These are phyloP conservation scores for Gastrolobium bilobum DNA, from an alignment of 306 rosid genomes.

Conservation along the genomic window DNA sequence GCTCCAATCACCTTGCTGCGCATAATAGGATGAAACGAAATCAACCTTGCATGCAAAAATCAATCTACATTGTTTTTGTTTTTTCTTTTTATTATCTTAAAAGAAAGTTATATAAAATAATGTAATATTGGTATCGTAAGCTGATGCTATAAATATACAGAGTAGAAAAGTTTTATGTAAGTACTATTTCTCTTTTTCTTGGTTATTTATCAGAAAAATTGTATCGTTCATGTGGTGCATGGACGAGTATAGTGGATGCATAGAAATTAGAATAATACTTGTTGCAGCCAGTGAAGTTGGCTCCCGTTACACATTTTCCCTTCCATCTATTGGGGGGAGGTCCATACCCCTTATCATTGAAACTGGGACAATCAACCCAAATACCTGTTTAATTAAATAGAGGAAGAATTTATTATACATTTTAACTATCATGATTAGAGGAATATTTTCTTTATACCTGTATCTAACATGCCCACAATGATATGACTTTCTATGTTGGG, in stretches of 20 bases:
- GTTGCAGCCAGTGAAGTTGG: constrained; percentile 79
- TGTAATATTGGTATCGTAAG: too few species aligned
- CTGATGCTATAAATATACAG: too few species aligned
- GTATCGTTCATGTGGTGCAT: background rate
- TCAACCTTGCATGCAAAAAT: constrained; percentile 8
- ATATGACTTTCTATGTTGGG: constrained; percentile 60
- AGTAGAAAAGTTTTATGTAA: too few species aligned
- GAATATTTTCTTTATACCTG: constrained; percentile 58
- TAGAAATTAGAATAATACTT: constrained; percentile 53
- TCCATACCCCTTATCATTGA: constrained; percentile 75
- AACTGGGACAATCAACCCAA: constrained; percentile 73
- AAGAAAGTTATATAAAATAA: too few species aligned
- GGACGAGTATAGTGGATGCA: background rate
- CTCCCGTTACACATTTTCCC: constrained; percentile 69
- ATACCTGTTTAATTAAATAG: constrained; percentile 59
- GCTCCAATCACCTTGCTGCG: constrained; percentile 81
- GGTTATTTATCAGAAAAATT: background rate
- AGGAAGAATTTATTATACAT: background rate
- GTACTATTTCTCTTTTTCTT: background rate
- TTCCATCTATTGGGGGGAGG: constrained; percentile 85
- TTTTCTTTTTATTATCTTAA: background rate
- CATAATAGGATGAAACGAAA: background rate
- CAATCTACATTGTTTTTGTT: background rate
- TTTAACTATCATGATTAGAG: background rate
- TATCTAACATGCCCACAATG: constrained; percentile 76